A percentile compares a stretch with the other conserved stretches of the same genome.
These are phyloP conservation scores for Tylopilus cervinicoccineus DNA, from an alignment of 768 basidiomycete genomes.

Conservation along the genomic window DNA sequence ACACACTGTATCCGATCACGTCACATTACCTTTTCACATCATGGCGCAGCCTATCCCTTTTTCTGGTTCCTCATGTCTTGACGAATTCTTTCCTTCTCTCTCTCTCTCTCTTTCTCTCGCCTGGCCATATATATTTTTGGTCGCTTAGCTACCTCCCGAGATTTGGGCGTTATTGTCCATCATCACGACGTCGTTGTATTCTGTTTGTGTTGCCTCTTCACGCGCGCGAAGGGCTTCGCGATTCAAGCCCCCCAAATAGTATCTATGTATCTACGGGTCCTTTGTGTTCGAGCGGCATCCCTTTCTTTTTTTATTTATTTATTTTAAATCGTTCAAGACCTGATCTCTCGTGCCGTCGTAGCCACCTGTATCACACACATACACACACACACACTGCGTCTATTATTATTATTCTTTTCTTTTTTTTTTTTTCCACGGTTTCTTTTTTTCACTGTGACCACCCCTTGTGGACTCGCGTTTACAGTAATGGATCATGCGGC, in stretches of 20 bases:
- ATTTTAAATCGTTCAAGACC: not conserved
- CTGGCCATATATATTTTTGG: constrained; percentile 30
- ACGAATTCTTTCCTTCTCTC: not conserved
- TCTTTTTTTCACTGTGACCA: too few relatives aligned
- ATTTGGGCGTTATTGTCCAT: constrained; percentile 7
- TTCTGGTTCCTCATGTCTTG: not conserved
- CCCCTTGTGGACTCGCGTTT: too few relatives aligned
- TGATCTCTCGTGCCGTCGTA: too few relatives aligned
- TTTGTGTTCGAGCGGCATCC: not conserved
- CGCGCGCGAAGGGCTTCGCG: constrained; percentile 55
- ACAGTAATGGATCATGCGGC: too few relatives aligned
- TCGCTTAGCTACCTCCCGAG: constrained; percentile 18
- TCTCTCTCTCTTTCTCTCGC: constrained; percentile 14
- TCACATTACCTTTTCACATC: constrained; percentile 4
- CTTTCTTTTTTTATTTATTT: not conserved
- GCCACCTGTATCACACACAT: too few relatives aligned
- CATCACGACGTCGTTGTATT: constrained; percentile 22
- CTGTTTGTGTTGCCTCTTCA: constrained; percentile 23
- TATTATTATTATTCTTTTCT: too few relatives aligned
- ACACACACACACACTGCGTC: too few relatives aligned
- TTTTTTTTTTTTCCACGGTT: too few relatives aligned
- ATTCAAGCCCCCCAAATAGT: constrained; percentile 40
- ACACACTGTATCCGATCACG: constrained; percentile 16
- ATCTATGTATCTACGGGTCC: constrained; percentile 11
- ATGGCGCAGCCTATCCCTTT: not conserved